Evolutionary conservation across 768 basidiomycete genomes (phyloP).

Genomic region (Boletus speciosus): DNA sequence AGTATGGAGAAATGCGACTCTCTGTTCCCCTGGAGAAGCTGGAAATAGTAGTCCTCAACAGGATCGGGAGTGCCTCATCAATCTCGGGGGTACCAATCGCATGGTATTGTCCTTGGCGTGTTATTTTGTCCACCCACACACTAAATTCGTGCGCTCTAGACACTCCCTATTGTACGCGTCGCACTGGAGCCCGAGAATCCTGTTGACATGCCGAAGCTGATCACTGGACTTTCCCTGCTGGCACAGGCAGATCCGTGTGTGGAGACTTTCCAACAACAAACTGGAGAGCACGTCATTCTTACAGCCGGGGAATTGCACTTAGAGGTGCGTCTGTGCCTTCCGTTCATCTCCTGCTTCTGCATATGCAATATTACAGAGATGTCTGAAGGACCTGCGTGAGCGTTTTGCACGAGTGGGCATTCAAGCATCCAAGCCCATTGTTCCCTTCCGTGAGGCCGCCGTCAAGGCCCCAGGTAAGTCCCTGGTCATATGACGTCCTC

Average conservation of each 20-base stretch:
- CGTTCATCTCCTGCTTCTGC: background rate
- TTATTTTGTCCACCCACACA: background rate
- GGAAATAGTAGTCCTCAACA: conserved; percentile 36
- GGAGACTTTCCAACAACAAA: conserved; percentile 94
- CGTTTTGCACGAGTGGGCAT: conserved; percentile 92
- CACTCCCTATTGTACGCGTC: conserved; percentile 89
- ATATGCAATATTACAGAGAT: conserved; percentile 56
- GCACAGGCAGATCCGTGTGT: conserved; percentile 97
- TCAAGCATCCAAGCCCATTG: conserved; percentile 91
- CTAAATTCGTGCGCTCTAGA: conserved; percentile 38
- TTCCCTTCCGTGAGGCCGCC: conserved; percentile 96
- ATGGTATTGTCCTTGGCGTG: conserved; percentile 40
- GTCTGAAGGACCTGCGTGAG: conserved; percentile 93
- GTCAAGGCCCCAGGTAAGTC: conserved; percentile 67
- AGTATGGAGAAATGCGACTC: conserved; percentile 86
- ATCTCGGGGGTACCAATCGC: conserved; percentile 69
- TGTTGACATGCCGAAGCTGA: conserved; percentile 84
- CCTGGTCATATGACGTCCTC: background rate
- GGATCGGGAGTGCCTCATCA: conserved; percentile 59
- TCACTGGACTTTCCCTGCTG: conserved; percentile 82
- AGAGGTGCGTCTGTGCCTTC: conserved; percentile 56
- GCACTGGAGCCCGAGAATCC: conserved; percentile 84
- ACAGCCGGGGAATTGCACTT: conserved; percentile 95
- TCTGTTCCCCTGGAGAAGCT: conserved; percentile 62
- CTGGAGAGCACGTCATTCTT: conserved; percentile 95